Percentiles rank a stretch among this genome's conserved stretches.
These are phyloP conservation scores for Colletotrichum sansevieriae DNA, from an alignment of 2,329 filamentous ascomycete species.

Conservation along the genomic window DNA sequence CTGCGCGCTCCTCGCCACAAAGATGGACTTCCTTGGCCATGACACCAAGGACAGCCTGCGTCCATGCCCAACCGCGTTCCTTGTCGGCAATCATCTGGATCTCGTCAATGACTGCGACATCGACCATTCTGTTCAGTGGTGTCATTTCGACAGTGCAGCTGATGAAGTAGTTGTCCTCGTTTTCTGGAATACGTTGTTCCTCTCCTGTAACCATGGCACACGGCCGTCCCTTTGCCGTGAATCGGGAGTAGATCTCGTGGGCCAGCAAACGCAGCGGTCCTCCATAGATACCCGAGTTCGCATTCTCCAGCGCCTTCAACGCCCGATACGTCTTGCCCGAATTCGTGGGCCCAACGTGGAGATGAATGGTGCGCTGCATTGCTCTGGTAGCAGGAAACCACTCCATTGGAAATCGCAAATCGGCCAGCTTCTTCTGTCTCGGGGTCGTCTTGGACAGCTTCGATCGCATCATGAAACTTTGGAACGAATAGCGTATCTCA, in stretches of 20 bases:
- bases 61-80: slow-evolving; percentile 94
- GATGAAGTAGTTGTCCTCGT: slow-evolving; percentile 70
- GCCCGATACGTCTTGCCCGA: slow-evolving; percentile 98
- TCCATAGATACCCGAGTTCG: slow-evolving; percentile 85
- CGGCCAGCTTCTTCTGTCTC: slow-evolving; percentile 76
- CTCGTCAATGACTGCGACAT: slow-evolving; percentile 97
- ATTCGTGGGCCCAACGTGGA: slow-evolving; percentile 97
- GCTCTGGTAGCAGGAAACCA: slow-evolving; percentile 90
- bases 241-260: slow-evolving; percentile 93
- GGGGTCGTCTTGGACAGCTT: slow-evolving; percentile 67
- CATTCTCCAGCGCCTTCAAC: slow-evolving; percentile 83
- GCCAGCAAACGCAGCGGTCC: slow-evolving; percentile 90
- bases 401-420: slow-evolving; percentile 89
- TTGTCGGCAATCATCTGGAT: slow-evolving; percentile 94
- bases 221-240: slow-evolving; percentile 80
- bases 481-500: slow-evolving; percentile 78
- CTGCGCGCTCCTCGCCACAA: slow-evolving; percentile 88
- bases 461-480: slow-evolving; percentile 71
- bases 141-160: slow-evolving; percentile 97
- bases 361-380: slow-evolving; percentile 84
- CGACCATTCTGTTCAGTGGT: slow-evolving; percentile 68
- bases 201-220: slow-evolving; percentile 93
- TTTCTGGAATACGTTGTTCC: slow-evolving; percentile 79
- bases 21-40: slow-evolving; percentile 91
- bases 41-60: slow-evolving; percentile 87